Base-by-base conservation (phyloP, 768 basidiomycete species). In the Podaxis sp. region DNA sequence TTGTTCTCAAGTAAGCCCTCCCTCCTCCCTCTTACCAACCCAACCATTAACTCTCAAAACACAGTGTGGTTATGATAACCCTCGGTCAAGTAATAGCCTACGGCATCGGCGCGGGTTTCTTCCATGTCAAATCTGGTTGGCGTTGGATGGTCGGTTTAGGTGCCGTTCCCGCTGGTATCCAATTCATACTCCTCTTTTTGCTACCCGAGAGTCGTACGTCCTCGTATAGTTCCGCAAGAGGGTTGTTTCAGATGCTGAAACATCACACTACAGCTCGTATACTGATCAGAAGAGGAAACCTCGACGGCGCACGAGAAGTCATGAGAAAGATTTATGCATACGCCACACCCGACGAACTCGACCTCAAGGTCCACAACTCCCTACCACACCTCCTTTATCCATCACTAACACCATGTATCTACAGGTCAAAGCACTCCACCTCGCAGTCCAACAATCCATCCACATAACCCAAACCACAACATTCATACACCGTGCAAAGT, bases 81-180 rank as follows among this genome's bases (percentile, higher is more conserved):
- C 77, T 88, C 5, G 90, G 90, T 2, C 92, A 93, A 66, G 90
- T 93, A 33, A 82, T 92, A 53, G 89, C 90, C 0, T 93, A 92
- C 69, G 88, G 84, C 19, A 86, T 88, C 59, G 89, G 84, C 26
- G 87, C 88, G 24, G 88, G 82, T 2, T 89, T 89, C 66, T 82
- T 79, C 63, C 81, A 82, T 61, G 73, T 83, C 57, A 73, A 73
- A 36, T 75, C 80, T 2, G 92, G 92, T 2, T 95, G 92, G 92
- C 77, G 92, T 57, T 93, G 85, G 85, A 90, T 93, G 88, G 89
- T 91, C 15, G 92, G 90, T 3, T 75, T 93, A 2, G 89, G 92
- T 13, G 84, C 84, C 1, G 76, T 89, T 2, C 90, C 90, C 1
- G 87, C 89, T 1, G 86, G 74, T 2, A 61, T 92, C 4, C 91